Conservation (phyloP, 2,329 filamentous ascomycete genomes). For the Colletotrichum sp. region DNA sequence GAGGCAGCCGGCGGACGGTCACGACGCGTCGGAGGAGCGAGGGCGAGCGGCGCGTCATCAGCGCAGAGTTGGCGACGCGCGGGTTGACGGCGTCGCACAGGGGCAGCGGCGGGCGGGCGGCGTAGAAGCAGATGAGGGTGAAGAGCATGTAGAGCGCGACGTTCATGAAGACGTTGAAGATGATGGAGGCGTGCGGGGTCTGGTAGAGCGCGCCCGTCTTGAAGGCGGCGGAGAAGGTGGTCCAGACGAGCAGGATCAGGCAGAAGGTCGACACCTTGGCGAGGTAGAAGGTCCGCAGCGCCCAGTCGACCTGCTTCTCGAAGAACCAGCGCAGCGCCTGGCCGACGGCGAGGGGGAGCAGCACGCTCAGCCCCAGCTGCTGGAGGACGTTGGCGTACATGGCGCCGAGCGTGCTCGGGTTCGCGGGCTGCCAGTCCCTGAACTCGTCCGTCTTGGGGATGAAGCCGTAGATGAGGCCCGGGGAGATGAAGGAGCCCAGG, state of each 20-base stretch:
- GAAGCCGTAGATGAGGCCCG: conserved; percentile 67
- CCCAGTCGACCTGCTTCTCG: conserved; percentile 55
- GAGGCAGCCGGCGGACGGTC: conserved; percentile 57
- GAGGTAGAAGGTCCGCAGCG: conserved; percentile 58
- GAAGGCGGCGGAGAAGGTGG: conserved; percentile 71
- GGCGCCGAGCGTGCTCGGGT: conserved; percentile 55
- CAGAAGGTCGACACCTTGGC: conserved; percentile 54
- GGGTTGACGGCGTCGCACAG: conserved; percentile 38
- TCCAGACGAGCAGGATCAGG: conserved; percentile 58
- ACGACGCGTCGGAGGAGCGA: conserved; percentile 35
- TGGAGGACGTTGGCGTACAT: conserved; percentile 73
- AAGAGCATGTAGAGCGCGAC: conserved; percentile 68
- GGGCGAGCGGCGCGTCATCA: conserved; percentile 30
- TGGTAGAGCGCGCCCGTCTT: conserved; percentile 64
- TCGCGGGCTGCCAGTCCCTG: conserved; percentile 58
- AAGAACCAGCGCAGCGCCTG: conserved; percentile 61
- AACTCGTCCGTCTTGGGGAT: conserved; percentile 59
- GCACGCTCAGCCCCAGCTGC: conserved; percentile 70
- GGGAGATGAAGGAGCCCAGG: conserved; percentile 70
- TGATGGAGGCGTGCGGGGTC: conserved; percentile 63
- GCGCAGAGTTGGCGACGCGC: conserved; percentile 34
- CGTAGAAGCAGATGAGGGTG: conserved; percentile 63
- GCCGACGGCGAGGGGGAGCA: conserved; percentile 67
- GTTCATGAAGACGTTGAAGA: conserved; percentile 73
- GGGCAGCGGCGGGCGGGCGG: conserved; percentile 45